A percentile compares a stretch with the other conserved stretches of the same genome.
Evolutionary conservation across 192 early-diverging fungal species (phyloP).

Genomic region (Linnemannia schmuckeri): DNA sequence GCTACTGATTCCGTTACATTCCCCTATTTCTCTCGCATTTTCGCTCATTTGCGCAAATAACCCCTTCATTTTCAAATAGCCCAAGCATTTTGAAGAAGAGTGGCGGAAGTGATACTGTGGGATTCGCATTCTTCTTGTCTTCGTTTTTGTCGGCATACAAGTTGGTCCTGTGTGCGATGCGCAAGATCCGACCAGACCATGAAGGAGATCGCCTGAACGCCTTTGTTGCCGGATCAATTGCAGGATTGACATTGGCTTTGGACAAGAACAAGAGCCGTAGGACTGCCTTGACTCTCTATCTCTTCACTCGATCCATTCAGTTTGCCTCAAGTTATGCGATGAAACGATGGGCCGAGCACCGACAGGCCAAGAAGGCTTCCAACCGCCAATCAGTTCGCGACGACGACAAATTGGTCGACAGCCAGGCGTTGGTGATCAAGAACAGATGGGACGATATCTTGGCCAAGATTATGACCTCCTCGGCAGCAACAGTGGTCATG

Average conservation of each 20-base stretch:
- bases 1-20: not conserved
- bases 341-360: conserved; percentile 64
- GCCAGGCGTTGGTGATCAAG: conserved; percentile 20
- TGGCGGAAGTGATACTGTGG: conserved; percentile 70
- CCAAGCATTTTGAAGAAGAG: conserved; percentile 60
- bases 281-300: conserved; percentile 73
- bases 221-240: conserved; percentile 72
- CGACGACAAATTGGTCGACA: conserved; percentile 10
- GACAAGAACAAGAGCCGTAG: conserved; percentile 72
- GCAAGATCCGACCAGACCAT: conserved; percentile 55
- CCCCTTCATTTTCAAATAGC: conserved; percentile 21
- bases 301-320: conserved; percentile 74
- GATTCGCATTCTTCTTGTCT: conserved; percentile 77
- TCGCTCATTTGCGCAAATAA: not conserved
- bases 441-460: conserved; percentile 62
- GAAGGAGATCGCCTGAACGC: conserved; percentile 69
- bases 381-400: conserved; percentile 23
- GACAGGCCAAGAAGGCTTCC: conserved; percentile 37
- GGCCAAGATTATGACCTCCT: conserved; percentile 54
- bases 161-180: conserved; percentile 70
- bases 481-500: conserved; percentile 62
- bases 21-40: not conserved
- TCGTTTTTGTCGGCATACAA: conserved; percentile 75
- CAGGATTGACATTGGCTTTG: conserved; percentile 71
- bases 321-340: conserved; percentile 75